Conservation (phyloP, 176 grass and related monocot species). For the Carex myosuroides region DNA sequence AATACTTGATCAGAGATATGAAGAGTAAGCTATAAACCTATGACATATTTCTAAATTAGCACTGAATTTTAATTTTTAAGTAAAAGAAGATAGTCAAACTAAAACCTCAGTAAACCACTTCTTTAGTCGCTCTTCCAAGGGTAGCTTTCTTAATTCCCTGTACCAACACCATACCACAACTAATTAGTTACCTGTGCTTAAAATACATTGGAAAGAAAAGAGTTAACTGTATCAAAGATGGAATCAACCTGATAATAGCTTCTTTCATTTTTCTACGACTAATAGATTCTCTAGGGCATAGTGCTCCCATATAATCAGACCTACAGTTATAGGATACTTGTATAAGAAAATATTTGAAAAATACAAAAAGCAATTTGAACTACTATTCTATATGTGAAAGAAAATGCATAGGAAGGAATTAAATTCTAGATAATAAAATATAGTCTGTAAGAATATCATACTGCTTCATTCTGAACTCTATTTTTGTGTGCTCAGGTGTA, state of each 20-base stretch:
- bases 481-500: background rate
- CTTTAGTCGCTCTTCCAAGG: constrained; percentile 22
- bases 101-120: constrained; percentile 23
- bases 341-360: background rate
- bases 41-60: background rate
- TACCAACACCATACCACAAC: background rate
- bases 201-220: background rate
- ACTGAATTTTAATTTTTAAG: background rate
- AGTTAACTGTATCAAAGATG: background rate
- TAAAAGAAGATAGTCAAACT: background rate
- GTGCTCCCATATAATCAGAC: constrained; percentile 18
- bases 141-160: constrained; percentile 14
- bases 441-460: background rate
- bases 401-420: background rate
- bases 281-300: constrained; percentile 2
- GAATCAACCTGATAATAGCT: constrained; percentile 10
- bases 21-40: background rate
- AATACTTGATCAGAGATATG: background rate
- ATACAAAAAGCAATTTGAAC: background rate
- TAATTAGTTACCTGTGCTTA: background rate
- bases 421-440: background rate
- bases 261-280: background rate
- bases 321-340: background rate
- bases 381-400: background rate
- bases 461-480: constrained; percentile 20